A percentile compares a stretch with the other conserved stretches of the same genome.
These are phyloP conservation scores for Pyricularia grisea DNA, from an alignment of 2,329 filamentous ascomycete species.

Conservation along the genomic window DNA sequence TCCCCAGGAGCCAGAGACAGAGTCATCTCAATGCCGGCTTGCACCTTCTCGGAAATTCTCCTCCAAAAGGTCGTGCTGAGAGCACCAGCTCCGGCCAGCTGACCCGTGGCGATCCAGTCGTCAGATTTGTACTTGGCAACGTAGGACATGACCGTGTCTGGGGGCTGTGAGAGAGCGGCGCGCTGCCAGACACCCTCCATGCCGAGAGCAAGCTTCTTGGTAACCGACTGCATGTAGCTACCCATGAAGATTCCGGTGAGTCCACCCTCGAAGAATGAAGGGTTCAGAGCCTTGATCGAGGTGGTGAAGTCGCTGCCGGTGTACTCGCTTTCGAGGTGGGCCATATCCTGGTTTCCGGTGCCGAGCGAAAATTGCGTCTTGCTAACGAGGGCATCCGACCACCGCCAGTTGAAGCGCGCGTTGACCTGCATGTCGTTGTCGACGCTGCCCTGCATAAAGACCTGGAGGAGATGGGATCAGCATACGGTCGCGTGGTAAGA, in stretches of 20 bases:
- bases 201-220: constrained; percentile 75
- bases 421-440: constrained; percentile 86
- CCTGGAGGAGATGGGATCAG: constrained; percentile 36
- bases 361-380: constrained; percentile 85
- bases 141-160: constrained; percentile 88
- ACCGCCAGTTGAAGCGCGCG: constrained; percentile 88
- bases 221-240: constrained; percentile 90
- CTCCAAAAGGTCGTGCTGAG: constrained; percentile 93
- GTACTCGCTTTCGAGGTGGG: constrained; percentile 94
- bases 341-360: constrained; percentile 72
- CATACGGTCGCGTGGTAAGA: neutral
- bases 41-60: constrained; percentile 84
- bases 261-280: constrained; percentile 85
- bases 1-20: constrained; percentile 62
- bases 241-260: constrained; percentile 93
- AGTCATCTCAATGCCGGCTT: constrained; percentile 92
- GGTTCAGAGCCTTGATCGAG: constrained; percentile 88
- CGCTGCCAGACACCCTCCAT: constrained; percentile 94
- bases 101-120: constrained; percentile 89
- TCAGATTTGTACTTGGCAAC: constrained; percentile 81
- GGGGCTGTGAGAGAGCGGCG: constrained; percentile 69
- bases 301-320: constrained; percentile 87
- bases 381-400: constrained; percentile 65
- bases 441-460: constrained; percentile 91
- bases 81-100: constrained; percentile 80